Percentiles rank a stretch among this genome's conserved stretches.
Conservation (phyloP, 2,329 filamentous ascomycete genomes). For the Albifimbria verrucaria region DNA sequence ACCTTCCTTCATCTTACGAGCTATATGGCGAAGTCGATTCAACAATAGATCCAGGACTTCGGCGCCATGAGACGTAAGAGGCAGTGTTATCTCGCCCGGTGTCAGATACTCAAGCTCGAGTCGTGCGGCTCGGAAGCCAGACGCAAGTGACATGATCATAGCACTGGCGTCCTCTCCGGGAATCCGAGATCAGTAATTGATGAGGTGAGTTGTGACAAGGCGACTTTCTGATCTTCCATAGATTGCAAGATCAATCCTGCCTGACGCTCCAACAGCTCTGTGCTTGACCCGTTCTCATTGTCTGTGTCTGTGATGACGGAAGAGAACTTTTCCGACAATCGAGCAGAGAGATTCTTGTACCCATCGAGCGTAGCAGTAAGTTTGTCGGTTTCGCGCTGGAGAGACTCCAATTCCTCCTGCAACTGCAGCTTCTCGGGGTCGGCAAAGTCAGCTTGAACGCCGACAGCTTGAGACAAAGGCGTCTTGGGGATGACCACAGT, state of each 20-base stretch:
- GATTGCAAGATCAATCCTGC: constrained; percentile 40
- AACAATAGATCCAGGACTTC: constrained; percentile 56
- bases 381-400: constrained; percentile 46
- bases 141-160: constrained; percentile 44
- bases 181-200: constrained; percentile 52
- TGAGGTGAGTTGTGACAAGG: constrained; percentile 39
- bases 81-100: constrained; percentile 54
- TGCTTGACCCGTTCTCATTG: constrained; percentile 8
- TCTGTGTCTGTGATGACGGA: constrained; percentile 12
- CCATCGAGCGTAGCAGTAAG: constrained; percentile 44
- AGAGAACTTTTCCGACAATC: constrained; percentile 33
- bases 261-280: constrained; percentile 36
- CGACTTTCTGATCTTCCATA: constrained; percentile 47
- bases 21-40: constrained; percentile 44
- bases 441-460: constrained; percentile 38
- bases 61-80: constrained; percentile 49
- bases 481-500: constrained; percentile 6
- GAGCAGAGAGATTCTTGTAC: constrained; percentile 39
- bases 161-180: constrained; percentile 41
- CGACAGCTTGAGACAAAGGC: constrained; percentile 23
- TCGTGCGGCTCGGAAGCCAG: constrained; percentile 53
- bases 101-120: constrained; percentile 61
- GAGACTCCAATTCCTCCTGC: constrained; percentile 44
- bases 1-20: constrained; percentile 41
- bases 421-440: constrained; percentile 40